phyloP scores from a whole-genome alignment of 768 basidiomycete species.

The Kwoniella bestiolae region DNA sequence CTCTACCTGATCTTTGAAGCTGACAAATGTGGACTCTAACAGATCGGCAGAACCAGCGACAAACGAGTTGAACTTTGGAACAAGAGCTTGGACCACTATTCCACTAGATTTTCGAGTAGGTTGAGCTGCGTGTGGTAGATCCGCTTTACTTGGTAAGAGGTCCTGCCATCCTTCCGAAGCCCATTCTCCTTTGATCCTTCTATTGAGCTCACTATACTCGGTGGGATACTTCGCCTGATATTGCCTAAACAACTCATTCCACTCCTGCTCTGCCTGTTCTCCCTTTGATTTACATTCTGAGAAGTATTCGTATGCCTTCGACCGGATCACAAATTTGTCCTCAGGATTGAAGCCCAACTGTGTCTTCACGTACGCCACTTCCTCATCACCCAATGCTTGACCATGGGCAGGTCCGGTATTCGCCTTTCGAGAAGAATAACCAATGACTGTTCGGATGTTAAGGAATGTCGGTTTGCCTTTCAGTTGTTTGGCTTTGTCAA shows the following conservation, averaged over 20 bases:
- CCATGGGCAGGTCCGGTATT: constrained; percentile 51
- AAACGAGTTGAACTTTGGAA: constrained; percentile 40
- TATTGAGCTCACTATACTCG: constrained; percentile 36
- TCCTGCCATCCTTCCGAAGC: constrained; percentile 38
- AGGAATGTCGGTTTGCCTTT: constrained; percentile 53
- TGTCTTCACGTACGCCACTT: constrained; percentile 52
- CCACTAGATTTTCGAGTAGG: constrained; percentile 49
- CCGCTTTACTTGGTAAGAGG: constrained; percentile 37
- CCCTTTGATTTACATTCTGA: constrained; percentile 41
- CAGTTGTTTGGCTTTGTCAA: constrained; percentile 47
- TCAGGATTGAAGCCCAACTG: constrained; percentile 49
- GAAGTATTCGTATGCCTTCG: constrained; percentile 53
- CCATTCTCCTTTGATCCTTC: constrained; percentile 39
- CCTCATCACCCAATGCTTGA: constrained; percentile 51
- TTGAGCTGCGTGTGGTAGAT: constrained; percentile 32
- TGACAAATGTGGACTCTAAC: constrained; percentile 53
- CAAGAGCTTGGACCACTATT: constrained; percentile 45
- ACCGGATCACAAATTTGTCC: constrained; percentile 48
- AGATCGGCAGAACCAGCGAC: constrained; percentile 51
- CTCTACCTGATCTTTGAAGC: constrained; percentile 44
- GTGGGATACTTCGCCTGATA: constrained; percentile 39
- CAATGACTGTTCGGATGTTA: constrained; percentile 55
- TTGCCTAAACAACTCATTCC: constrained; percentile 39
- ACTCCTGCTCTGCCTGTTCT: constrained; percentile 39
- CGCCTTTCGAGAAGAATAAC: constrained; percentile 45